phyloP scores from a whole-genome alignment of 2,329 filamentous ascomycete genomes.

The Didymellaceae sp. region DNA sequence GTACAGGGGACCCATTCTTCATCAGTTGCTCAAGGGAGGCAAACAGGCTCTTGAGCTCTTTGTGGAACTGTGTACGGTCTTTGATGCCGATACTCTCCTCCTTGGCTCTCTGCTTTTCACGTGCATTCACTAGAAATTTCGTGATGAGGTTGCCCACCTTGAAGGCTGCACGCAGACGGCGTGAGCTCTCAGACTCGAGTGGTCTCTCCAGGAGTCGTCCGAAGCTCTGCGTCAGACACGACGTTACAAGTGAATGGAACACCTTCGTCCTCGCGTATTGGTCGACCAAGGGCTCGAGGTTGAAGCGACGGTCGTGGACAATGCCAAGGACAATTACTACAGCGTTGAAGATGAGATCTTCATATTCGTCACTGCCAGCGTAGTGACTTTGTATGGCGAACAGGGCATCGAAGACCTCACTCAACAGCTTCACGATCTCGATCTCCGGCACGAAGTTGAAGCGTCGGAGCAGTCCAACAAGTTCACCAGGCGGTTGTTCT shows the following conservation, averaged over 20 bases:
- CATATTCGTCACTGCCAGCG: constrained; percentile 88
- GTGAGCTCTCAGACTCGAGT: constrained; percentile 80
- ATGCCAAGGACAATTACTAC: constrained; percentile 90
- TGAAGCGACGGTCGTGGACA: constrained; percentile 92
- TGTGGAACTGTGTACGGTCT: constrained; percentile 75
- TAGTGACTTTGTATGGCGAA: constrained; percentile 92
- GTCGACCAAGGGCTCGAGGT: constrained; percentile 87
- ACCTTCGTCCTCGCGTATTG: constrained; percentile 88
- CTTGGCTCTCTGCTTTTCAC: constrained; percentile 85
- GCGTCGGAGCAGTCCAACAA: constrained; percentile 77
- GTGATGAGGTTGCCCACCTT: constrained; percentile 93
- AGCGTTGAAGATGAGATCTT: constrained; percentile 90
- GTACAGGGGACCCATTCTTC: constrained; percentile 80
- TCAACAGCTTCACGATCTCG: constrained; percentile 92
- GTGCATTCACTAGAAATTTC: constrained; percentile 91
- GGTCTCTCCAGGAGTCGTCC: constrained; percentile 82
- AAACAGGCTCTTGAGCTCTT: constrained; percentile 86
- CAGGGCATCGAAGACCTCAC: constrained; percentile 86
- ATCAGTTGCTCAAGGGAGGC: constrained; percentile 89
- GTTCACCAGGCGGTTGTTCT: constrained; percentile 72
- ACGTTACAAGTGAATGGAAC: constrained; percentile 90
- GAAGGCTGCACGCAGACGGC: constrained; percentile 86
- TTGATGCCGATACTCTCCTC: constrained; percentile 87
- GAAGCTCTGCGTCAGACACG: constrained; percentile 86
- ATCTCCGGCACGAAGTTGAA: constrained; percentile 95